phyloP scores from a whole-genome alignment of 768 basidiomycete genomes.

The Phanerodontia chrysosporium region DNA sequence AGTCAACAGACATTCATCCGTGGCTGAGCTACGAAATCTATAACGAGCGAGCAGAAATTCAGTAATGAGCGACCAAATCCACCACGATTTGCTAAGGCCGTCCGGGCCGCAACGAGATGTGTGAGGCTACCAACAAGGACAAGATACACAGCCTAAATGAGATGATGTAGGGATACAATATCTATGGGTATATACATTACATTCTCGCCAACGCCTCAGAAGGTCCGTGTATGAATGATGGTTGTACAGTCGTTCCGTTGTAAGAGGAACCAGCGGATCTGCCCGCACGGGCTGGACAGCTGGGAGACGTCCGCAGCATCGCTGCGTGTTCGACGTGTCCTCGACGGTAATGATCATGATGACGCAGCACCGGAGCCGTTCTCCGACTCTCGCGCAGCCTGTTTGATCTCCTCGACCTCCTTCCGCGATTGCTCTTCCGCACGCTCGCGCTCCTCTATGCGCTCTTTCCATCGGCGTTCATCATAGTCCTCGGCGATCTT shows the following conservation, averaged over 20 bases:
- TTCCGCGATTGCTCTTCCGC: neutral
- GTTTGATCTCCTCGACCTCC: conserved; percentile 8
- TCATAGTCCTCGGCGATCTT: conserved; percentile 63
- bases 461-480: conserved; percentile 11
- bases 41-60: no score
- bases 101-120: neutral
- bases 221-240: neutral
- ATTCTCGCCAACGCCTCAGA: neutral
- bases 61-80: no score
- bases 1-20: no score
- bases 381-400: neutral
- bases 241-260: neutral
- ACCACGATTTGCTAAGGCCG: no score
- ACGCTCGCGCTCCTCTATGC: neutral
- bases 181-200: neutral
- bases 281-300: no score
- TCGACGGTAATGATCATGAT: neutral
- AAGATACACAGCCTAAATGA: neutral
- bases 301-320: neutral
- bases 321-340: neutral
- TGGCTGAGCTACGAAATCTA: no score
- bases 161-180: neutral
- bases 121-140: neutral
- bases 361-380: neutral
- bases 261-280: neutral